Evolutionary conservation across 805 yeast species (phyloP), one percentile per base, ranked within the genome.

Genomic region (Yarrowia sp.): DNA sequence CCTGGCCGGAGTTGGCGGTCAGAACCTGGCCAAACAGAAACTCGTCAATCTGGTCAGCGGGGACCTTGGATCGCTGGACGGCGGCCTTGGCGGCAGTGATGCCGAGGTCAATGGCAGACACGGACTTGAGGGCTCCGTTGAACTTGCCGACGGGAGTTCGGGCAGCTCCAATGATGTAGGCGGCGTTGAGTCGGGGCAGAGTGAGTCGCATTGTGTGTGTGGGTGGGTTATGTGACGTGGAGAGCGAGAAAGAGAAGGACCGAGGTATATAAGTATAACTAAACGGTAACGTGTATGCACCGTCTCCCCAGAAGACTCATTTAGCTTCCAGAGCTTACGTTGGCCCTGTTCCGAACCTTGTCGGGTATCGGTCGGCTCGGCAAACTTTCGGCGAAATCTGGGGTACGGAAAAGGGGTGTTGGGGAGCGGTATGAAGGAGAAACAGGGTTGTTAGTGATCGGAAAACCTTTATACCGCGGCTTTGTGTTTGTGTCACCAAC

Each of bases 61-160:
- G 81, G 77, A 93, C 83, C 74, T 86, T 84, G 66, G 97, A 96
- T 72, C 88, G 88, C 65, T 80, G 89, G 65, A 93, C 78, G 8
- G 96, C 98, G 59, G 93, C 88, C 69, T 84, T 85, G 67, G 92
- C 95, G 46, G 97, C 97, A 68, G 86, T 86, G 28, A 90, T 83
- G 61, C 98, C 98, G 66, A 92, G 82, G 71, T 92, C 97, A 65
- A 85, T 82, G 72, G 87, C 92, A 38, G 84, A 76, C 68, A 88
- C 80, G 24, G 92, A 80, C 58, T 92, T 78, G 58, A 93, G 80
- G 3, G 84, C 75, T 41, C 98, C 98, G 76, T 88, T 92, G 82
- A 93, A 91, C 28, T 96, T 86, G 36, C 98, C 98, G 70, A 92
- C 85, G 71, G 98, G 98, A 14, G 98, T 93, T 82, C 98, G 87